These are phyloP conservation scores for Erysimum cheiranthoides DNA, from an alignment of 345 rosid species.

Conservation along the genomic window DNA sequence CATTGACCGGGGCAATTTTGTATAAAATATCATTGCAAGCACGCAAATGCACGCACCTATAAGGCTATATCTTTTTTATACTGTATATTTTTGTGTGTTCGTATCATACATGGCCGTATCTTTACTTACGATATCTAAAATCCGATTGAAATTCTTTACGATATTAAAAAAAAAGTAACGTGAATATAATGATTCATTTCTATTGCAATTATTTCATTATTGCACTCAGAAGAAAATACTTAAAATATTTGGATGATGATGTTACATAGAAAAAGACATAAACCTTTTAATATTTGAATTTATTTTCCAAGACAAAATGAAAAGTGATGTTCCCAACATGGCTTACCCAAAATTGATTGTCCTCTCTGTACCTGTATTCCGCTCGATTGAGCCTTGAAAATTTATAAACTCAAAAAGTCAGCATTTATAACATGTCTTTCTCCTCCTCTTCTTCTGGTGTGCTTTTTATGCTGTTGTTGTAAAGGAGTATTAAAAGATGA, in stretches of 20 bases:
- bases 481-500: no score
- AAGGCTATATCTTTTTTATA: not conserved
- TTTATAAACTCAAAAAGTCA: not conserved
- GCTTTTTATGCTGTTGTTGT: no score
- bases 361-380: slow-evolving; percentile 29
- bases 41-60: slow-evolving; percentile 32
- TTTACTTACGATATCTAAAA: slow-evolving; percentile 16
- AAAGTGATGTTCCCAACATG: slow-evolving; percentile 45
- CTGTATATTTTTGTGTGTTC: not conserved
- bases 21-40: slow-evolving; percentile 13
- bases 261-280: slow-evolving; percentile 28
- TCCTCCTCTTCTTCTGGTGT: no score
- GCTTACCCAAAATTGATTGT: slow-evolving; percentile 32
- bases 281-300: slow-evolving; percentile 6
- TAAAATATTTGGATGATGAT: slow-evolving; percentile 22
- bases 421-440: slow-evolving; percentile 2
- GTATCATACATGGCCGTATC: slow-evolving; percentile 10
- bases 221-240: slow-evolving; percentile 2
- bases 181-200: slow-evolving; percentile 29
- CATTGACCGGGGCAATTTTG: slow-evolving; percentile 25
- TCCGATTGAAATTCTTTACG: not conserved
- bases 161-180: slow-evolving; percentile 15
- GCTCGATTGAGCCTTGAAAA: slow-evolving; percentile 9
- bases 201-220: slow-evolving; percentile 7
- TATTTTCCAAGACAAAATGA: slow-evolving; percentile 9